Conservation (phyloP, 331 rosid genomes). For the Rhamnella rubrinervis region DNA sequence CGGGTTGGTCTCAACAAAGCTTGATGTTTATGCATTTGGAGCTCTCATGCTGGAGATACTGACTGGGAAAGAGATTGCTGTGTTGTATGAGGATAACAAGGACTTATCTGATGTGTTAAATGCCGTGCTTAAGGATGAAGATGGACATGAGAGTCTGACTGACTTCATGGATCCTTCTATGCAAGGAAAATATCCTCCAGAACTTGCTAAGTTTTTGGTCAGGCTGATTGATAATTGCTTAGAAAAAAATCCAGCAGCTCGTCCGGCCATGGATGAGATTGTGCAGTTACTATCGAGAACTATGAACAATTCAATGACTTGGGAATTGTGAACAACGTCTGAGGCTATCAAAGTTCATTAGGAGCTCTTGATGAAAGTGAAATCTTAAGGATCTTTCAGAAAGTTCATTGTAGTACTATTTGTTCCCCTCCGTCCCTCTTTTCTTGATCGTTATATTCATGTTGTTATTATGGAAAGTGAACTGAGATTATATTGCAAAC, state of each 20-base stretch:
- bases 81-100: constrained; percentile 35
- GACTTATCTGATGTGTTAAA: constrained; percentile 36
- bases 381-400: background rate
- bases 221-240: constrained; percentile 51
- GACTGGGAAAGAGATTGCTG: constrained; percentile 70
- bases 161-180: constrained; percentile 58
- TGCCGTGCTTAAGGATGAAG: constrained; percentile 29
- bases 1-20: constrained; percentile 75
- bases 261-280: constrained; percentile 71
- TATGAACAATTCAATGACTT: constrained; percentile 55
- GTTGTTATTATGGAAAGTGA: background rate
- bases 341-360: constrained; percentile 17
- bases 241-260: constrained; percentile 49
- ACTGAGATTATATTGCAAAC: background rate
- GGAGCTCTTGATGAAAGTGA: constrained; percentile 14
- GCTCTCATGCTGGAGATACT: constrained; percentile 59
- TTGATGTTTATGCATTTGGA: constrained; percentile 88
- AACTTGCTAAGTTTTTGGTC: constrained; percentile 49
- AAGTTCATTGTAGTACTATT: background rate
- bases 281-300: constrained; percentile 52
- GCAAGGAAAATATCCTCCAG: constrained; percentile 48
- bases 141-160: constrained; percentile 42
- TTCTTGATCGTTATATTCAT: too few relatives aligned
- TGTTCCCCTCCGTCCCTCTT: too few relatives aligned
- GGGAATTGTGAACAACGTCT: constrained; percentile 46